A percentile compares a stretch with the other conserved stretches of the same genome.
These are phyloP conservation scores for Talaromyces sp. DNA, from an alignment of 2,329 filamentous ascomycete species.

Conservation along the genomic window DNA sequence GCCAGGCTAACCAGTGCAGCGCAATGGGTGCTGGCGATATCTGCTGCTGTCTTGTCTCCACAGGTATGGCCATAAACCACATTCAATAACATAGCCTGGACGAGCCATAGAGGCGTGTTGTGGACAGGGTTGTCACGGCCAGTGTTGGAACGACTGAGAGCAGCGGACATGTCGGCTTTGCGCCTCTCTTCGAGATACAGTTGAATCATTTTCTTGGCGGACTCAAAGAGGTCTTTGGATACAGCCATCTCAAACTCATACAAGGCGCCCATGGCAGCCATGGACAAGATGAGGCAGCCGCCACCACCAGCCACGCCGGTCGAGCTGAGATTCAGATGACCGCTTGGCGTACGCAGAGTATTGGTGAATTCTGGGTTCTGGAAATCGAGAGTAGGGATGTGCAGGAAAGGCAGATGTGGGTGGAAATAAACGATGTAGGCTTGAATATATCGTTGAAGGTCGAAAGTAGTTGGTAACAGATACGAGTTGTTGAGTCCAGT, in stretches of 20 bases:
- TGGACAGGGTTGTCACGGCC: slow-evolving; percentile 59
- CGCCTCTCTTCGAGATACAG: slow-evolving; percentile 86
- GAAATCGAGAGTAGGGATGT: slow-evolving; percentile 87
- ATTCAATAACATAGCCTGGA: slow-evolving; percentile 94
- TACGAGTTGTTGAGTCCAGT: slow-evolving; percentile 36
- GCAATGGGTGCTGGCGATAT: slow-evolving; percentile 89
- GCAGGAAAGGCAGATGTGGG: slow-evolving; percentile 89
- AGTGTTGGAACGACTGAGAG: slow-evolving; percentile 49
- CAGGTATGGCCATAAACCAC: slow-evolving; percentile 95
- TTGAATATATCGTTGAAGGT: slow-evolving; percentile 84
- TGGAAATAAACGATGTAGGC: slow-evolving; percentile 91
- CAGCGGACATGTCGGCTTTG: slow-evolving; percentile 70
- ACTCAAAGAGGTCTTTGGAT: slow-evolving; percentile 82
- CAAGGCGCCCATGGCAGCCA: slow-evolving; percentile 79
- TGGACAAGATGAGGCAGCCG: slow-evolving; percentile 79
- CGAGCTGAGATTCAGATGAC: slow-evolving; percentile 47
- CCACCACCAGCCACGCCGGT: slow-evolving; percentile 64
- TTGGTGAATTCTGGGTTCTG: slow-evolving; percentile 65
- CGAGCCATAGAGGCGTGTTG: slow-evolving; percentile 83
- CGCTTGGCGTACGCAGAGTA: slow-evolving; percentile 53
- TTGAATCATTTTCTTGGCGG: slow-evolving; percentile 92
- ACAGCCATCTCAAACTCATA: slow-evolving; percentile 79
- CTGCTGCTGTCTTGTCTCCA: slow-evolving; percentile 81
- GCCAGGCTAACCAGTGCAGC: slow-evolving; percentile 86
- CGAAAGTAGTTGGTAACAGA: slow-evolving; percentile 70